Percentiles rank a stretch among this genome's conserved stretches.
phyloP scores from a whole-genome alignment of 2,329 filamentous ascomycete species.

The Tolypocladium pustulatum region DNA sequence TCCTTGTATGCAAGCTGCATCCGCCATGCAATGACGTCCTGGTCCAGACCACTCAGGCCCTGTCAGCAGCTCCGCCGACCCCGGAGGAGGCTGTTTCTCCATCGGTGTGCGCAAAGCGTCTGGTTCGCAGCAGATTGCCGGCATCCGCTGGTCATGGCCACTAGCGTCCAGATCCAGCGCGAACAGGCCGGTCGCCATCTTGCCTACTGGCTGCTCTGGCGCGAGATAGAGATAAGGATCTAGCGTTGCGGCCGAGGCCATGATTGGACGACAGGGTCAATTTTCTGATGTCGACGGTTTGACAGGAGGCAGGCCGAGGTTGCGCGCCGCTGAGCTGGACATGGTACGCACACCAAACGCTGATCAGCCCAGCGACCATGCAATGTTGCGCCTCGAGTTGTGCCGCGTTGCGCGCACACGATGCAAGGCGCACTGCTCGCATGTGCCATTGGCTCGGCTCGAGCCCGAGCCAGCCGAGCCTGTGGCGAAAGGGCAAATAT shows the following conservation, averaged over 20 bases:
- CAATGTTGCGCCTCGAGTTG: neutral
- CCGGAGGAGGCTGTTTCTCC: neutral
- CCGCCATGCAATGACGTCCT: neutral
- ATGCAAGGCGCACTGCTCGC: neutral
- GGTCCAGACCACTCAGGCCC: neutral
- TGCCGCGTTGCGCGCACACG: neutral
- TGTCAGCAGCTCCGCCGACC: neutral
- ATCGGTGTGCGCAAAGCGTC: neutral
- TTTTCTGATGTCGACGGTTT: constrained; percentile 32
- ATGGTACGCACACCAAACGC: neutral
- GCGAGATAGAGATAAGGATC: constrained; percentile 35
- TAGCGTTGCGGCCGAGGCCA: constrained; percentile 2
- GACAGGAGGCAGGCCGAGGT: constrained; percentile 5
- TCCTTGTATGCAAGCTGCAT: neutral
- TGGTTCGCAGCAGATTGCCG: neutral
- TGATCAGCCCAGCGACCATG: neutral
- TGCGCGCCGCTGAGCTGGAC: neutral
- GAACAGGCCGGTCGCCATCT: constrained; percentile 7
- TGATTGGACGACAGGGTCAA: constrained; percentile 26
- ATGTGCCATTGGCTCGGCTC: neutral
- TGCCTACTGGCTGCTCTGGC: constrained; percentile 21
- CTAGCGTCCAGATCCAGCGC: constrained; percentile 10
- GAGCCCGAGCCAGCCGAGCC: neutral
- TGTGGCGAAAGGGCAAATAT: neutral
- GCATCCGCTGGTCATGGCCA: neutral